Base-by-base conservation (phyloP, 2,329 filamentous ascomycete species). In the Penicillium sp. region DNA sequence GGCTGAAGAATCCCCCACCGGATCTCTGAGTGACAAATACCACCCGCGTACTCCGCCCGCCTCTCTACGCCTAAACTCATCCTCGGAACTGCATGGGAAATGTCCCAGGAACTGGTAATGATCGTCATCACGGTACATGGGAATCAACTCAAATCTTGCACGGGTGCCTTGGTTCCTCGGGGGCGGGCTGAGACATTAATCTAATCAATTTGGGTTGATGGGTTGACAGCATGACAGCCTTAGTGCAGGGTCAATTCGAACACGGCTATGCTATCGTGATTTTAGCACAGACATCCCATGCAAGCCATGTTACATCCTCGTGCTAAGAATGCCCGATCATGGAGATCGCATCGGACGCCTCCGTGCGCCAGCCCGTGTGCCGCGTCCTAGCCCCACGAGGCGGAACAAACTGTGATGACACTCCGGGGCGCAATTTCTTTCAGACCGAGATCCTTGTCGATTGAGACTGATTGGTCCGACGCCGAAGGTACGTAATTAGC, bases 351-450 rank as follows among this genome's bases (percentile, higher is more conserved):
- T 49, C 45, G 48, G 57, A 21, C 50, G 54, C 46, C 52, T 59
- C 58, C 45, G 54, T 54, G 34, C 49, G 40, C 39, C 21, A 38
- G 47, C 21, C 52, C 49, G 38, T 53, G 55, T 62, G 57, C 60
- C 60, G 55, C 56, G 52, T 56, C 51, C 42, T 29, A 57, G 59
- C 57, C 57, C 61, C 61, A 63, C 61, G 49, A 52, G 50, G 53
- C 43, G 58, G 50, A 54, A 47, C 52, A 52, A 52, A 22, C 38
- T 43, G 43, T 36, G 22, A 45, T 56, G 52, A 52, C 46, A 60
- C 39, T 52, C 55, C 38, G 50, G 56, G 24, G 29, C 29, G 43
- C 34, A 50, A 54, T 36, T 47, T 40, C 22, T 38, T 36, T 57
- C 32, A 34, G 11, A 47, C 51, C 34, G n/a, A 57, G 50, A 52